phyloP scores from a whole-genome alignment of 768 basidiomycete species.

The Trichaptum fuscoviolaceum region DNA sequence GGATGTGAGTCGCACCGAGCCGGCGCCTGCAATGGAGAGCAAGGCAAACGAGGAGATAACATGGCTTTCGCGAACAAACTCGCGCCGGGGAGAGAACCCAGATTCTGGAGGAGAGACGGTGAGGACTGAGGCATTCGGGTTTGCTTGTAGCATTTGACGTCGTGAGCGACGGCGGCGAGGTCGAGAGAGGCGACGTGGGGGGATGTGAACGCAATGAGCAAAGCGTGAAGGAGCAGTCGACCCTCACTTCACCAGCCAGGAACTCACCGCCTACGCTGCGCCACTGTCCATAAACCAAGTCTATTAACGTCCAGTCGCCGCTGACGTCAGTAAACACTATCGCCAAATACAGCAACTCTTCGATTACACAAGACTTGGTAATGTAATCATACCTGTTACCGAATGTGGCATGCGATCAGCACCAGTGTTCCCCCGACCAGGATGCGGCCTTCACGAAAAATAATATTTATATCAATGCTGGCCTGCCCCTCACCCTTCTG shows the following conservation, averaged over 20 bases:
- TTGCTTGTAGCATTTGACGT: not conserved
- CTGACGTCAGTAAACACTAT: not conserved
- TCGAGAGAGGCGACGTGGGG: not conserved
- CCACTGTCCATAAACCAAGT: not conserved
- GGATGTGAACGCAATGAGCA: not conserved
- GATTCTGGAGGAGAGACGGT: constrained; percentile 33
- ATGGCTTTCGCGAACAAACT: constrained; percentile 58
- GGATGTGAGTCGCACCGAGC: constrained; percentile 63
- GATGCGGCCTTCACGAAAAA: not conserved
- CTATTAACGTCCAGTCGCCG: not conserved
- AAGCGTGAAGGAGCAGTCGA: not conserved
- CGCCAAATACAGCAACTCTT: not conserved
- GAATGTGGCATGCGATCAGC: not conserved
- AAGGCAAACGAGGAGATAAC: constrained; percentile 60
- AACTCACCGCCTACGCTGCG: not conserved
- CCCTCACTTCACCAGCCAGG: not conserved
- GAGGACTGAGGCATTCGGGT: not conserved
- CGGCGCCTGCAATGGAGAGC: constrained; percentile 60
- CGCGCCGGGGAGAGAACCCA: constrained; percentile 62
- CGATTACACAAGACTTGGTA: not conserved
- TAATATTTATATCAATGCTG: constrained; percentile 2
- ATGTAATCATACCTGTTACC: not conserved
- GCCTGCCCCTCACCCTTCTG: constrained; percentile 11
- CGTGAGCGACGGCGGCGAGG: not conserved
- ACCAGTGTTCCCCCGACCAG: not conserved